These are phyloP conservation scores for Protea cynaroides DNA, from an alignment of 164 flowering plant species.

Conservation along the genomic window DNA sequence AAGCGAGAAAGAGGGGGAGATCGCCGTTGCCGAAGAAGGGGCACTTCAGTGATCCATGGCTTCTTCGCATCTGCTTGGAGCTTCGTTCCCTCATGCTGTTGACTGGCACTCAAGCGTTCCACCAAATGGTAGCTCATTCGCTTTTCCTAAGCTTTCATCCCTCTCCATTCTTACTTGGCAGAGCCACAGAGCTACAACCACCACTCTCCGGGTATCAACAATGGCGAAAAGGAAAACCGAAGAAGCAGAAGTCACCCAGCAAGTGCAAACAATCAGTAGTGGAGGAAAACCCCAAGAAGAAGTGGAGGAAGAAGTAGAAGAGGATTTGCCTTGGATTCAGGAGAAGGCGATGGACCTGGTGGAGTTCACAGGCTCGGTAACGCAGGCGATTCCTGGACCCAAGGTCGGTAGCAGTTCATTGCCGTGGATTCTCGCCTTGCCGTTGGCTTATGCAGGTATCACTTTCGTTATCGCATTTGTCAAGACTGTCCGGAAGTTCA, in stretches of 20 bases:
- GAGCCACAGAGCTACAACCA: background rate
- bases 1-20: too few relatives aligned
- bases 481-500: constrained; percentile 62
- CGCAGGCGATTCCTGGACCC: constrained; percentile 90
- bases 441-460: constrained; percentile 63
- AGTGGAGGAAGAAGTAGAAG: constrained; percentile 67
- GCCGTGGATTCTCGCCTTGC: constrained; percentile 87
- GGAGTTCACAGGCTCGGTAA: constrained; percentile 87
- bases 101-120: constrained; percentile 7
- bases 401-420: constrained; percentile 69
- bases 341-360: constrained; percentile 90
- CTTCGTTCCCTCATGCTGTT: constrained; percentile 1
- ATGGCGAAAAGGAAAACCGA: constrained; percentile 16
- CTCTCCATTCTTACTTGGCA: constrained; percentile 5
- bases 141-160: background rate
- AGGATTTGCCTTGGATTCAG: constrained; percentile 90
- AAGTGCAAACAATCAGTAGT: constrained; percentile 5
- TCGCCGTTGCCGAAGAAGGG: too few relatives aligned
- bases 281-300: constrained; percentile 25
- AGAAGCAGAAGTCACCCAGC: constrained; percentile 7
- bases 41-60: background rate
- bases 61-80: constrained; percentile 29
- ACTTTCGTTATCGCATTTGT: constrained; percentile 72
- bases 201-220: constrained; percentile 3
- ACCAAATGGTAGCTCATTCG: background rate